Evolutionary conservation across 2,329 filamentous ascomycete species (phyloP).

Genomic region (Remersonia thermophila): DNA sequence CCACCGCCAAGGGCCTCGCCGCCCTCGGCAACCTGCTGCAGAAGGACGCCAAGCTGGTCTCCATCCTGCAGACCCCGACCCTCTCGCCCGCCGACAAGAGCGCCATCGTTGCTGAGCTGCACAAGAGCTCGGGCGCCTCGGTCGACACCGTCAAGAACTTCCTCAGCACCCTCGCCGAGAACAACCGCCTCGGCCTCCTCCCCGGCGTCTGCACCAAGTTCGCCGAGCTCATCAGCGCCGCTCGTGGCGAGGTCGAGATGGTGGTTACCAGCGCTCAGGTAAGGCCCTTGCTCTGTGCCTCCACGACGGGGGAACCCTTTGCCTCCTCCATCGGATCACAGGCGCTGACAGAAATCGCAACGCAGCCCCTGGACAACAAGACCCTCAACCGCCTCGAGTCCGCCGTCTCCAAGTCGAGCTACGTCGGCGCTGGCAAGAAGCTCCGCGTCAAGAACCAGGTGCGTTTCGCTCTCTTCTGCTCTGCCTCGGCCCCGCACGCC

Average conservation of each 20-base stretch:
- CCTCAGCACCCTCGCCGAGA: constrained; percentile 77
- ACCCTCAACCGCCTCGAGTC: constrained; percentile 75
- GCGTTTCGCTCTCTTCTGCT: constrained; percentile 19
- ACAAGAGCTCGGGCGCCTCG: constrained; percentile 63
- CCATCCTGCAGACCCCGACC: constrained; percentile 69
- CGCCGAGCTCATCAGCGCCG: constrained; percentile 69
- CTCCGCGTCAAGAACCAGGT: constrained; percentile 89
- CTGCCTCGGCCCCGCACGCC: no score
- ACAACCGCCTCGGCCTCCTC: constrained; percentile 84
- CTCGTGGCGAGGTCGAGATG: constrained; percentile 87
- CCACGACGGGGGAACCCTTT: no score
- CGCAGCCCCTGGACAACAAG: constrained; percentile 72
- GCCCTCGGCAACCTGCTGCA: constrained; percentile 59
- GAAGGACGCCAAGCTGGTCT: constrained; percentile 69
- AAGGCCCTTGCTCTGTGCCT: constrained; percentile 25
- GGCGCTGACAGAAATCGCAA: constrained; percentile 15
- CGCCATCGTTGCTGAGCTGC: constrained; percentile 73
- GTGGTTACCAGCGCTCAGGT: constrained; percentile 82
- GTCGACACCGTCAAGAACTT: constrained; percentile 91
- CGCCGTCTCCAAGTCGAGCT: constrained; percentile 79
- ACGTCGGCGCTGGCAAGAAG: constrained; percentile 86
- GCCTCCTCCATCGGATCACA: no score
- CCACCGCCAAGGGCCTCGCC: constrained; percentile 67
- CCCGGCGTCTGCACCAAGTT: constrained; percentile 82
- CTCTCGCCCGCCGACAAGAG: constrained; percentile 70